These are phyloP conservation scores for Massariosphaeria phaeospora DNA, from an alignment of 495 filamentous ascomycete genomes.

Conservation along the genomic window DNA sequence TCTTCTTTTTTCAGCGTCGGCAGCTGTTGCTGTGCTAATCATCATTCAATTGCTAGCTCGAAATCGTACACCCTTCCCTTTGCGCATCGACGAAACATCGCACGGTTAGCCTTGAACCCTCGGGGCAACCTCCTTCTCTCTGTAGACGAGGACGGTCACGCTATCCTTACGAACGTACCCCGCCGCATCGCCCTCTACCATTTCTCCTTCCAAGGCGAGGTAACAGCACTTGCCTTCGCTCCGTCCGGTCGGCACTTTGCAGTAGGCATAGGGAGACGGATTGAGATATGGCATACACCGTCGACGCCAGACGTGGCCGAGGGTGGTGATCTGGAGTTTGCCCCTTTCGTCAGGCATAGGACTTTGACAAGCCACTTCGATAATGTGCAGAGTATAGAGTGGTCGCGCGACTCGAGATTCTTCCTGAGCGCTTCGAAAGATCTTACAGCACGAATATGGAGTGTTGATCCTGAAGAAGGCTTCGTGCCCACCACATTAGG, in stretches of 20 bases:
- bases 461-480: constrained; percentile 75
- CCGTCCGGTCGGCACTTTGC: constrained; percentile 87
- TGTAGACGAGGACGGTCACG: constrained; percentile 88
- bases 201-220: constrained; percentile 82
- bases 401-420: constrained; percentile 93
- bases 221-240: constrained; percentile 84
- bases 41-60: too few species aligned
- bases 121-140: constrained; percentile 86
- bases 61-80: constrained; percentile 94
- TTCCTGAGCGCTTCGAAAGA: constrained; percentile 88
- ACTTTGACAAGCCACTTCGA: constrained; percentile 86
- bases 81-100: constrained; percentile 87
- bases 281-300: constrained; percentile 95
- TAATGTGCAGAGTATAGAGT: constrained; percentile 74
- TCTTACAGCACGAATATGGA: constrained; percentile 90
- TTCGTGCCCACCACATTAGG: constrained; percentile 85
- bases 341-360: constrained; percentile 84
- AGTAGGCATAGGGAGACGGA: constrained; percentile 72
- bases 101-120: constrained; percentile 79
- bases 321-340: constrained; percentile 89
- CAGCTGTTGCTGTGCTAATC: too few species aligned
- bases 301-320: constrained; percentile 71
- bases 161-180: constrained; percentile 83
- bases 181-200: constrained; percentile 82
- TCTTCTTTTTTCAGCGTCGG: too few species aligned